Percentiles rank a stretch among this genome's conserved stretches.
These are phyloP conservation scores for Auricularia cornea DNA, from an alignment of 768 basidiomycete species.

Conservation along the genomic window DNA sequence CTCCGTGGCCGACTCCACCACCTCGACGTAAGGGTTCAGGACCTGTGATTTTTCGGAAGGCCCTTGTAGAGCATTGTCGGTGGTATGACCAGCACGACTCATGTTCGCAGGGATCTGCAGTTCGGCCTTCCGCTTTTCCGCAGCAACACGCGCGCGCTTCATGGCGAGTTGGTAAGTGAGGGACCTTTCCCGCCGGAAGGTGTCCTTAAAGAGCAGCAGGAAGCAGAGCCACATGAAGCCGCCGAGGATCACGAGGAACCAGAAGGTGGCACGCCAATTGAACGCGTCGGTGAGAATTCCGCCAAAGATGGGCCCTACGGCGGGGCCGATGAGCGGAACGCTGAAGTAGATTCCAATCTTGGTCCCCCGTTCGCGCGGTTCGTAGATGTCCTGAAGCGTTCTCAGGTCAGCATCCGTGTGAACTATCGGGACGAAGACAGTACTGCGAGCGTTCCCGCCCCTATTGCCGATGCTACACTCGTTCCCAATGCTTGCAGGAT, in stretches of 20 bases:
- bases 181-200: constrained; percentile 77
- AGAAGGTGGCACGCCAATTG: constrained; percentile 76
- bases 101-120: constrained; percentile 16
- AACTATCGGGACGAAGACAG: not conserved
- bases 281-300: constrained; percentile 57
- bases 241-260: constrained; percentile 64
- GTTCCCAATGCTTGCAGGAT: constrained; percentile 61
- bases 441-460: constrained; percentile 62
- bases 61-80: not conserved
- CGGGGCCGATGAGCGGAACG: constrained; percentile 25
- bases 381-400: constrained; percentile 66
- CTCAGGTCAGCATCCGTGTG: too few species aligned
- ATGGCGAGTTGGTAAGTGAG: constrained; percentile 66
- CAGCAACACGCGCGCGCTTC: constrained; percentile 21
- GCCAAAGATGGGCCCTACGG: constrained; percentile 61
- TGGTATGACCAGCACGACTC: constrained; percentile 12
- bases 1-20: constrained; percentile 6
- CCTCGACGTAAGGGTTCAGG: not conserved
- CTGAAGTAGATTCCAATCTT: constrained; percentile 73
- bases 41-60: too few species aligned
- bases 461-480: constrained; percentile 59
- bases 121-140: constrained; percentile 6
- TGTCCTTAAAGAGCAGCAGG: constrained; percentile 66
- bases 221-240: constrained; percentile 48
- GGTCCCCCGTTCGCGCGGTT: constrained; percentile 62